Conservation (phyloP, 2,329 filamentous ascomycete genomes). For the Microsporum ferrugineum region DNA sequence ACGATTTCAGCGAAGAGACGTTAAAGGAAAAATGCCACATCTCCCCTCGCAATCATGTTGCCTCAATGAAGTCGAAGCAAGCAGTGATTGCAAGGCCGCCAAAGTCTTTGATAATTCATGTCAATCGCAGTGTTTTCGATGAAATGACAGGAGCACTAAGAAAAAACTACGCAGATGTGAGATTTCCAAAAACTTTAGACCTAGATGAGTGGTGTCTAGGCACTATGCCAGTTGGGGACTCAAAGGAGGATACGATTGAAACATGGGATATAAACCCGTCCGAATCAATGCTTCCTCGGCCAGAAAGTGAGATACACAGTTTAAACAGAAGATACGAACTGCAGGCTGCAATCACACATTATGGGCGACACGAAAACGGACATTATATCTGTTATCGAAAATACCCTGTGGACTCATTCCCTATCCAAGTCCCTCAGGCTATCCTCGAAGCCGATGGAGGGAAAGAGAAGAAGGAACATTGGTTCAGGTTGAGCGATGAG, state of each 20-base stretch:
- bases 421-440: constrained; percentile 23
- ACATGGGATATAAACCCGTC: constrained; percentile 59
- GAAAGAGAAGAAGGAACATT: constrained; percentile 43
- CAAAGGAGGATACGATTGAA: constrained; percentile 39
- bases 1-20: constrained; percentile 65
- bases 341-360: constrained; percentile 75
- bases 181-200: constrained; percentile 63
- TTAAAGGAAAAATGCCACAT: constrained; percentile 55
- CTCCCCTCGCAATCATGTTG: constrained; percentile 54
- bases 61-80: constrained; percentile 79
- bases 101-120: constrained; percentile 67
- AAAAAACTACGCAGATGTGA: constrained; percentile 73
- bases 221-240: constrained; percentile 28
- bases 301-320: constrained; percentile 44
- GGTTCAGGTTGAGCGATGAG: constrained; percentile 90
- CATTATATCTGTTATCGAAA: constrained; percentile 89
- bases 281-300: constrained; percentile 60
- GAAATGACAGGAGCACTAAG: constrained; percentile 65
- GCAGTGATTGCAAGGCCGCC: constrained; percentile 74
- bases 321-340: constrained; percentile 54
- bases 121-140: constrained; percentile 87
- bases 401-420: constrained; percentile 40
- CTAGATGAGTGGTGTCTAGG: constrained; percentile 78
- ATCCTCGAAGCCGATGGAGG: constrained; percentile 25
- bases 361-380: constrained; percentile 83